Conservation (phyloP, 345 rosid species). For the Microcos paniculata region DNA sequence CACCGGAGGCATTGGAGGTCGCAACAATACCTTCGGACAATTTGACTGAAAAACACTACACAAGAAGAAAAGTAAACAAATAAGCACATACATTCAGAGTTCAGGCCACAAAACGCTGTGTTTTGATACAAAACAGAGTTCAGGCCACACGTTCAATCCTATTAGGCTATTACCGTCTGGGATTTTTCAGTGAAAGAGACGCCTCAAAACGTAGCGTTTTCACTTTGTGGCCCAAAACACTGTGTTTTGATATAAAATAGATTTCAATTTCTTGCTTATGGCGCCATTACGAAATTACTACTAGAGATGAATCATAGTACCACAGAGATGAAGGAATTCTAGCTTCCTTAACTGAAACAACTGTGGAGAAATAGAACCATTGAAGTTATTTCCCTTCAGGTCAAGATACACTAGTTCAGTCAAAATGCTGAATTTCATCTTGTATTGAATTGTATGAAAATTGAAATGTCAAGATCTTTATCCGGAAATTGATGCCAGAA, state of each 20-base stretch:
- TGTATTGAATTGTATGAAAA: constrained; percentile 20
- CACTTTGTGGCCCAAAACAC: too few species aligned
- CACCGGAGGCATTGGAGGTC: constrained; percentile 66
- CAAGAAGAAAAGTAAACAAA: neutral
- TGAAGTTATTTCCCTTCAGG: constrained; percentile 25
- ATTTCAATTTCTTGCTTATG: too few species aligned
- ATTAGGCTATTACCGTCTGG: too few species aligned
- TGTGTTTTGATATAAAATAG: too few species aligned
- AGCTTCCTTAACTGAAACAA: constrained; percentile 27
- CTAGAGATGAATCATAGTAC: constrained; percentile 19
- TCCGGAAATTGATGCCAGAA: constrained; percentile 14
- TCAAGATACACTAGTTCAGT: constrained; percentile 31
- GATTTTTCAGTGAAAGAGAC: too few species aligned
- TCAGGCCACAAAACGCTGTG: too few species aligned
- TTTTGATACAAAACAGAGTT: too few species aligned
- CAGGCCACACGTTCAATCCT: too few species aligned
- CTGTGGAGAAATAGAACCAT: constrained; percentile 29
- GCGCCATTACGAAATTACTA: too few species aligned
- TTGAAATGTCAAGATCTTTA: constrained; percentile 4
- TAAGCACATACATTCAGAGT: neutral
- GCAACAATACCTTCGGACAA: constrained; percentile 97
- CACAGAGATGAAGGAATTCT: constrained; percentile 22
- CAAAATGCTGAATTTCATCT: constrained; percentile 39
- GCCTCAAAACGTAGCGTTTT: too few species aligned
- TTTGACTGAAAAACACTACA: constrained; percentile 73